Percentiles rank a stretch among this genome's conserved stretches.
These are phyloP conservation scores for Acaromyces ingoldii DNA, from an alignment of 1,284 basidiomycete genomes.

Conservation along the genomic window DNA sequence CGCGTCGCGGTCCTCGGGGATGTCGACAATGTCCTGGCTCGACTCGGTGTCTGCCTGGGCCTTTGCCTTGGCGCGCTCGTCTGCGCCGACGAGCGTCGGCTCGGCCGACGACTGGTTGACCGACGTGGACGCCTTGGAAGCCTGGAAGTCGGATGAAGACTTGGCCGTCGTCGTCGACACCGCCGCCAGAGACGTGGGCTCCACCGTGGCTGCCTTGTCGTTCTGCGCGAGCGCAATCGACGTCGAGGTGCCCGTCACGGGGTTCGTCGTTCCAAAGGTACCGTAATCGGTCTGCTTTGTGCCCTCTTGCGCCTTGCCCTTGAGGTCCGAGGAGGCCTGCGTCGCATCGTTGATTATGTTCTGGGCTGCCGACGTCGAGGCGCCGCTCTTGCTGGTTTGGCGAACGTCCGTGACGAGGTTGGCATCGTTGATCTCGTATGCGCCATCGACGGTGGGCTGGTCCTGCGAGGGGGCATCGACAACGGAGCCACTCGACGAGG, in stretches of 20 bases:
- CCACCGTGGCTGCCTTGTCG: too few species aligned
- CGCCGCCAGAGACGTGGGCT: too few species aligned
- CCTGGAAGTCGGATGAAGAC: background rate
- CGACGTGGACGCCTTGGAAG: background rate
- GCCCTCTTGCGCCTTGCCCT: too few species aligned
- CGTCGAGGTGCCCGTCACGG: too few species aligned
- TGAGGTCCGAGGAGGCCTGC: too few species aligned
- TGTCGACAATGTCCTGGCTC: background rate
- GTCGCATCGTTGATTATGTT: background rate
- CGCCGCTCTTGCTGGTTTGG: background rate
- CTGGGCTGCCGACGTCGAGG: background rate
- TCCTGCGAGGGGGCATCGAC: background rate
- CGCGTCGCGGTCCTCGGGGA: background rate
- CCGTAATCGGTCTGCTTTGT: too few species aligned
- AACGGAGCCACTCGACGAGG: too few species aligned
- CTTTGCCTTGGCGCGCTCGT: background rate
- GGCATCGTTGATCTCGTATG: background rate
- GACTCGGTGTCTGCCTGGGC: background rate
- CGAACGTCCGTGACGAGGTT: background rate
- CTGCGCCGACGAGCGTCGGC: background rate
- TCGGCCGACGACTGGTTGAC: background rate
- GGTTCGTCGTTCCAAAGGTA: too few species aligned
- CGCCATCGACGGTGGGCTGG: background rate
- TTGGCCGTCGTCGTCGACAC: too few species aligned
- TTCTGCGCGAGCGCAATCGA: too few species aligned